phyloP scores from a whole-genome alignment of 2,329 filamentous ascomycete species.

The Ascochyta lentis region DNA sequence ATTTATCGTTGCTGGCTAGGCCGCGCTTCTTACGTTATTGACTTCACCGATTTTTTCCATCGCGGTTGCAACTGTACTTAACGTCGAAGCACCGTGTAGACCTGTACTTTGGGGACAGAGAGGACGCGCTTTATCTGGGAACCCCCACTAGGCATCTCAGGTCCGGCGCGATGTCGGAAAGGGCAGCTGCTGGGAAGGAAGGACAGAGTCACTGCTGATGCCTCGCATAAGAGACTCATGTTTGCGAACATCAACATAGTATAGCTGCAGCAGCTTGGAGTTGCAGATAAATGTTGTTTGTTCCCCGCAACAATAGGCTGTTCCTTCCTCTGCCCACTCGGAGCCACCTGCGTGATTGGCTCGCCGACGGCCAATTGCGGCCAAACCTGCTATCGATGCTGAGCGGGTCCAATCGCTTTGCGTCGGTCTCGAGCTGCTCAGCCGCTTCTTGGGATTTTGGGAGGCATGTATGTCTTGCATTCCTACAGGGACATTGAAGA shows the following conservation, averaged over 20 bases:
- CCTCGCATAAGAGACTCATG: not conserved
- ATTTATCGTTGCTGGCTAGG: constrained; percentile 30
- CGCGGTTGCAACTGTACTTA: not conserved
- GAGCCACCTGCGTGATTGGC: constrained; percentile 14
- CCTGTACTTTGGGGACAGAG: constrained; percentile 43
- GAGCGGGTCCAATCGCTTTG: constrained; percentile 14
- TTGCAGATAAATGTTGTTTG: constrained; percentile 12
- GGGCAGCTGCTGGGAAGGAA: constrained; percentile 22
- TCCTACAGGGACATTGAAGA: too few species aligned
- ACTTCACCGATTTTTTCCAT: constrained; percentile 28
- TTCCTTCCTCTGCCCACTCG: constrained; percentile 9
- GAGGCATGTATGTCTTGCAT: too few species aligned
- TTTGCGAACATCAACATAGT: not conserved
- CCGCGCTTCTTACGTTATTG: constrained; percentile 48
- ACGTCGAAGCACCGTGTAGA: constrained; percentile 30
- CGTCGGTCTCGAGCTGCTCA: constrained; percentile 4
- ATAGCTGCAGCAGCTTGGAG: constrained; percentile 9
- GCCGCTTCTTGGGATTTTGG: not conserved
- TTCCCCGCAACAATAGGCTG: constrained; percentile 17
- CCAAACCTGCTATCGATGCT: constrained; percentile 4
- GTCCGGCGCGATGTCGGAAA: constrained; percentile 28
- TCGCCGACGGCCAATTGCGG: constrained; percentile 7
- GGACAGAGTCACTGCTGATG: constrained; percentile 1
- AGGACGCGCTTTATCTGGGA: constrained; percentile 33
- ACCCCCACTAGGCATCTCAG: constrained; percentile 42